Base-by-base conservation (phyloP, 2,329 filamentous ascomycete genomes). In the Talaromyces sp. region DNA sequence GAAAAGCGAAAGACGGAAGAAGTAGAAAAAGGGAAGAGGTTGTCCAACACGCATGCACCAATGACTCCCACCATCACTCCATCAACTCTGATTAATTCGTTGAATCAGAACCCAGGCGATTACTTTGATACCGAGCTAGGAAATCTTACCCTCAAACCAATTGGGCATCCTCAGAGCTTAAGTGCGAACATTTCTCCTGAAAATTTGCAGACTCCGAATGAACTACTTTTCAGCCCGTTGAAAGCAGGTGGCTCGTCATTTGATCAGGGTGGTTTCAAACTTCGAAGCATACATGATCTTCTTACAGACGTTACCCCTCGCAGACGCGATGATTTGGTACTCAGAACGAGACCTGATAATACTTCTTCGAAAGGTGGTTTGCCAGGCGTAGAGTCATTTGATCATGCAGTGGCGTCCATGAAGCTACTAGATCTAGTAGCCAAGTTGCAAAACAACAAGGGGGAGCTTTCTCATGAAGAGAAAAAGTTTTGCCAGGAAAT, bases 321-420 rank as follows among this genome's bases (percentile, higher is more conserved):
- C 5, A n/a, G 19, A 45, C 10, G 8, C 25, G 27, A 19, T 25
- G 40, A 56, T 34, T 27, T 29, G 11, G 29, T 15, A 5, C 10
- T n/a, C 13, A 36, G 36, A 76, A 78, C 7, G 38, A 31, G 49
- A 7, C 6, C 25, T n/a, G 49, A 27, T 15, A 25, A 6, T 19
- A 17, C 47, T 11, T 34, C 47, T 13, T 31, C 38, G 25, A 27
- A 62, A 54, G n/a, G 47, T 11, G 22, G 7, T 22, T 40, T 65
- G 8, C 64, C 64, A 22, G 54, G 58, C 38, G 51, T 65, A 19
- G 25, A 54, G 5, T 34, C 51, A 25, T 56, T 65, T 19, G 51
- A 65, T 8, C 64, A 34, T n/a, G 51, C 40, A 11, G 51, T 51
- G 27, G 38, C 49, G 19, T 59, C 61, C n/a, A 56, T 38, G 27